These are phyloP conservation scores for Paraconiothyrium sp. DNA, from an alignment of 2,329 filamentous ascomycete genomes.

Conservation along the genomic window DNA sequence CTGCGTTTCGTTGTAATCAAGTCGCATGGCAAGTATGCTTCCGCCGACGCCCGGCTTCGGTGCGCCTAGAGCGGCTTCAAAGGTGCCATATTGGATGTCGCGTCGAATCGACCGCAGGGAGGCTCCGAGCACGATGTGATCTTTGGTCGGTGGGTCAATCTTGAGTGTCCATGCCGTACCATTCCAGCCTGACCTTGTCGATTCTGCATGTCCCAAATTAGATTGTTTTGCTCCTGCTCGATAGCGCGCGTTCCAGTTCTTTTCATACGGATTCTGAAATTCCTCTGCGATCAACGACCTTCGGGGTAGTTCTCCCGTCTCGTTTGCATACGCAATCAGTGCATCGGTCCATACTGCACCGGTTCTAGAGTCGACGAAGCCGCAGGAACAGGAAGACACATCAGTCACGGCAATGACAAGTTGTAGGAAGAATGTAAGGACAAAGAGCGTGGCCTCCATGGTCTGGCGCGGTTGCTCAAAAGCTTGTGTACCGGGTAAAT, in stretches of 20 bases:
- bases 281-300: conserved; percentile 48
- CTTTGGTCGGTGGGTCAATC: conserved; percentile 33
- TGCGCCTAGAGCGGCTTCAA: conserved; percentile 51
- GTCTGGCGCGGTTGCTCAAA: neutral
- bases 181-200: conserved; percentile 18
- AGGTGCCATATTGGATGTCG: conserved; percentile 57
- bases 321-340: conserved; percentile 58
- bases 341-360: conserved; percentile 54
- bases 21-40: conserved; percentile 53
- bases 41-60: conserved; percentile 47
- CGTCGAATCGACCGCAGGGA: conserved; percentile 51
- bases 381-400: conserved; percentile 50
- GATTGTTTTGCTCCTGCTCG: conserved; percentile 49
- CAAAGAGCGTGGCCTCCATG: conserved; percentile 5
- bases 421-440: conserved; percentile 1
- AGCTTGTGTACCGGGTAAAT: neutral
- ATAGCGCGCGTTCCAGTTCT: conserved; percentile 54
- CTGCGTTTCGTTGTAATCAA: conserved; percentile 54
- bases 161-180: conserved; percentile 39
- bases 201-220: conserved; percentile 47
- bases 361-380: conserved; percentile 51
- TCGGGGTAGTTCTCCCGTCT: conserved; percentile 43
- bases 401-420: conserved; percentile 17
- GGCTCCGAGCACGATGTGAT: conserved; percentile 53
- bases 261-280: conserved; percentile 54